These are phyloP conservation scores for Melanopsichium pennsylvanicum DNA, from an alignment of 1,284 basidiomycete genomes.

Conservation along the genomic window DNA sequence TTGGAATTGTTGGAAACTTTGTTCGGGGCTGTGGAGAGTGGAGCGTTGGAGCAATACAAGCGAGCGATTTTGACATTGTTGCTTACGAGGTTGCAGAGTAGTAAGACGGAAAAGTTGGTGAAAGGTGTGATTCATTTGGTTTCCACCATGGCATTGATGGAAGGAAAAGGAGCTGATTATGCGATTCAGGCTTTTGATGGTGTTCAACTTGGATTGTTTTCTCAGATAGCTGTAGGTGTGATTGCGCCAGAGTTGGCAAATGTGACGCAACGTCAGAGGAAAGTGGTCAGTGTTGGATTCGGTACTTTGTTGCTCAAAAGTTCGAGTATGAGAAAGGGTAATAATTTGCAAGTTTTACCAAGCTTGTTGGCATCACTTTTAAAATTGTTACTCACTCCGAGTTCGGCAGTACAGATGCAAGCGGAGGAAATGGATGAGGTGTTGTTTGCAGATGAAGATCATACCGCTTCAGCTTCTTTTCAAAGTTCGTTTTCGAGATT, in stretches of 20 bases:
- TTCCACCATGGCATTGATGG: conserved; percentile 66
- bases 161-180: conserved; percentile 74
- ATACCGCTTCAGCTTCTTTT: conserved; percentile 72
- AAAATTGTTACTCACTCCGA: conserved; percentile 75
- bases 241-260: conserved; percentile 83
- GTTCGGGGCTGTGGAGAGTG: conserved; percentile 76
- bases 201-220: conserved; percentile 85
- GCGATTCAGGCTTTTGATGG: conserved; percentile 79
- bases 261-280: conserved; percentile 81
- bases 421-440: conserved; percentile 71
- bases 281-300: conserved; percentile 83
- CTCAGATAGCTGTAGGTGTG: conserved; percentile 80
- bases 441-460: conserved; percentile 86
- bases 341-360: conserved; percentile 67
- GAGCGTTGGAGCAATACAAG: conserved; percentile 75
- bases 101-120: conserved; percentile 87
- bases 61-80: conserved; percentile 81
- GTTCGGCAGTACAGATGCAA: conserved; percentile 72
- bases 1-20: conserved; percentile 87
- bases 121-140: conserved; percentile 85
- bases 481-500: conserved; percentile 91
- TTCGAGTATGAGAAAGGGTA: conserved; percentile 73
- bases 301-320: conserved; percentile 73
- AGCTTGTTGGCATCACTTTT: conserved; percentile 70
- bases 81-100: conserved; percentile 83